These are phyloP conservation scores for Scheffersomyces lignicola DNA, from an alignment of 1,139 yeast genomes.

Conservation along the genomic window DNA sequence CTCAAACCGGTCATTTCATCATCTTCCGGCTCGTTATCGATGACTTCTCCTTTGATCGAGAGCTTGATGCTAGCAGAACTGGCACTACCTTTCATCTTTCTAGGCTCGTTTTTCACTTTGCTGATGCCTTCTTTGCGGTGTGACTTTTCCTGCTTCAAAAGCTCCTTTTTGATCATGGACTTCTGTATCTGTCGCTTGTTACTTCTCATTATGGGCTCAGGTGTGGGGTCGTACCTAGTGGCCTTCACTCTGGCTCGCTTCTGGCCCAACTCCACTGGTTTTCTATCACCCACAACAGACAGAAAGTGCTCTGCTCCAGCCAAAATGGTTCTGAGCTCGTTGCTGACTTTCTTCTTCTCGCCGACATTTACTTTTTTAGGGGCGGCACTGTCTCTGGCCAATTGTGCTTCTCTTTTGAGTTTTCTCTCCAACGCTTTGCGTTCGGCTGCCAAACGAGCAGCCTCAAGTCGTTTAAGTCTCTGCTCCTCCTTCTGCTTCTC, in stretches of 20 bases:
- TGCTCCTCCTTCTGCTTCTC: slow-evolving; percentile 4
- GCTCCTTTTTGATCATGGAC: too few species aligned
- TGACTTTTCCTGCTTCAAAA: too few species aligned
- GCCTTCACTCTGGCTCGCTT: slow-evolving; percentile 34
- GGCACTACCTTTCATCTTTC: slow-evolving; percentile 6
- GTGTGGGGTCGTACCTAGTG: slow-evolving; percentile 26
- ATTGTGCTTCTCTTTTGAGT: slow-evolving; percentile 5
- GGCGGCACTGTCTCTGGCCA: not conserved
- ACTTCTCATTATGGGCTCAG: slow-evolving; percentile 11
- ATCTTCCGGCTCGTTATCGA: slow-evolving; percentile 1
- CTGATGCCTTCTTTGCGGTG: slow-evolving; percentile 1
- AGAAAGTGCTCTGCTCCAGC: slow-evolving; percentile 40
- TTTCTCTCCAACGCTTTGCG: slow-evolving; percentile 5
- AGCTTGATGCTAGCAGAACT: slow-evolving; percentile 5
- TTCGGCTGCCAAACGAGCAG: not conserved
- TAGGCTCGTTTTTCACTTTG: slow-evolving; percentile 11
- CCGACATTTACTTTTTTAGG: slow-evolving; percentile 1
- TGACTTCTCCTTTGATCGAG: slow-evolving; percentile 4
- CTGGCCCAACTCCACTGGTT: slow-evolving; percentile 29
- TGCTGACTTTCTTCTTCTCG: not conserved
- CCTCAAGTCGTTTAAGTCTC: slow-evolving; percentile 7
- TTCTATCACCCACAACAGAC: slow-evolving; percentile 38
- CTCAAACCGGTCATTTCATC: slow-evolving; percentile 8
- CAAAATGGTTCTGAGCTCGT: slow-evolving; percentile 6
- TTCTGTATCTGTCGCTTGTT: too few species aligned